phyloP scores from a whole-genome alignment of 345 rosid species.

The Excoecaria agallocha region DNA sequence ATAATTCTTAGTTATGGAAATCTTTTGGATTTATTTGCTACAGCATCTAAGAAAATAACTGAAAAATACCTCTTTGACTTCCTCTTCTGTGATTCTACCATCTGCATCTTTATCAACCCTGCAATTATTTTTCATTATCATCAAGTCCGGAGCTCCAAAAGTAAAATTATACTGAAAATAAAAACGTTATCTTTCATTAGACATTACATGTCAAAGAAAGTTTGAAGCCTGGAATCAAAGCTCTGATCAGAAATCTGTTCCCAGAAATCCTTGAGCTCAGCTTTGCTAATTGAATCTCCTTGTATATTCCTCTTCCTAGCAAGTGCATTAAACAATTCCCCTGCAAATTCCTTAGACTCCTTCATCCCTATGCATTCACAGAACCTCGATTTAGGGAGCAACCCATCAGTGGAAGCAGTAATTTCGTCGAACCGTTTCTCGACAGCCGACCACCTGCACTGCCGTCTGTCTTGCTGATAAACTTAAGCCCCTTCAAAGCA shows the following conservation, averaged over 20 bases:
- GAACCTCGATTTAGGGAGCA: constrained; percentile 45
- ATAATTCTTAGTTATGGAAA: neutral
- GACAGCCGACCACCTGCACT: constrained; percentile 64
- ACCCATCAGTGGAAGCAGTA: constrained; percentile 47
- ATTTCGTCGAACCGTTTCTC: constrained; percentile 62
- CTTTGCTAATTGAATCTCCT: constrained; percentile 51
- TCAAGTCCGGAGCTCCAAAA: neutral
- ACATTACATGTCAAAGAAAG: constrained; percentile 71
- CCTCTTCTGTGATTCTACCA: constrained; percentile 73
- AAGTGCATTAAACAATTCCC: constrained; percentile 63
- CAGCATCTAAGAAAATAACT: too few relatives aligned
- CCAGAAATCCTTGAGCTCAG: constrained; percentile 60
- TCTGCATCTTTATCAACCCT: constrained; percentile 91
- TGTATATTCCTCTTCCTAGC: constrained; percentile 51
- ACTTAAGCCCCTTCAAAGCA: constrained; percentile 73
- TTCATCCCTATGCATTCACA: constrained; percentile 83
- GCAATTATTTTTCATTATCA: constrained; percentile 16
- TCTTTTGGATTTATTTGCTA: neutral
- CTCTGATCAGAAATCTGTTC: constrained; percentile 72
- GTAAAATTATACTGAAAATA: too few relatives aligned
- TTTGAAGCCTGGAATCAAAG: constrained; percentile 71
- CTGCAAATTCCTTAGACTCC: constrained; percentile 67
- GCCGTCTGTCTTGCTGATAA: constrained; percentile 64
- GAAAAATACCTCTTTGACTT: constrained; percentile 59
- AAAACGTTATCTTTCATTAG: neutral